These are phyloP conservation scores for Bremia lactucae DNA, from an alignment of 352 stramenopile species.

Conservation along the genomic window DNA sequence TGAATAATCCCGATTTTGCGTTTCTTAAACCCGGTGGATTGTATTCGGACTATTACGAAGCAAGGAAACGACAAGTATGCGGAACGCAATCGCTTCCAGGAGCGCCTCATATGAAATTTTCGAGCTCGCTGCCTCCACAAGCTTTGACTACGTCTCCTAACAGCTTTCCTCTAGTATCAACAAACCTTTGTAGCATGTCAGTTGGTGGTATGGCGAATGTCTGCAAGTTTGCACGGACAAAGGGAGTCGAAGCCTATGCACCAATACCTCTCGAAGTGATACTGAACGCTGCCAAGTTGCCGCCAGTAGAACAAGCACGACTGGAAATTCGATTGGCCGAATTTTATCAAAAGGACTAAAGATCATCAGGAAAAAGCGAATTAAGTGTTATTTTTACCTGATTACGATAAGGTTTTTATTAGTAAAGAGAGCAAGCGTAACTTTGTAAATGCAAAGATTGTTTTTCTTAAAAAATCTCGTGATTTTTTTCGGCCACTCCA, in stretches of 20 bases:
- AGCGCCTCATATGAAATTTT: not conserved
- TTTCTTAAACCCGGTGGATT: constrained; percentile 32
- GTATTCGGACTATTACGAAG: constrained; percentile 43
- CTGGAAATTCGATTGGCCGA: constrained; percentile 44
- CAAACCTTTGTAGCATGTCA: constrained; percentile 19
- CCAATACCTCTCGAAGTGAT: constrained; percentile 32
- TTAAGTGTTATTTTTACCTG: too few relatives aligned
- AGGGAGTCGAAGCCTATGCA: constrained; percentile 28
- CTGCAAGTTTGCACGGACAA: constrained; percentile 26
- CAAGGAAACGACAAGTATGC: constrained; percentile 32
- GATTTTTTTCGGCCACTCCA: too few relatives aligned
- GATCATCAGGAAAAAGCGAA: too few relatives aligned
- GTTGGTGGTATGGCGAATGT: constrained; percentile 48
- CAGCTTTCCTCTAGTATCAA: not conserved
- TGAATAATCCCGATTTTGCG: constrained; percentile 41
- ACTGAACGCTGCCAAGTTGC: constrained; percentile 15
- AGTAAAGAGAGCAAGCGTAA: too few relatives aligned
- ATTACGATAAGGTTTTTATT: too few relatives aligned
- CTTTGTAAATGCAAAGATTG: too few relatives aligned
- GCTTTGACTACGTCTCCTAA: not conserved
- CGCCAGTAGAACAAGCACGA: constrained; percentile 32
- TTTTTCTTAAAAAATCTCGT: too few relatives aligned
- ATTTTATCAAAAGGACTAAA: constrained; percentile 35
- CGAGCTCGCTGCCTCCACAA: not conserved
- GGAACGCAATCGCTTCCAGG: not conserved